A percentile compares a stretch with the other conserved stretches of the same genome.
These are phyloP conservation scores for Paspalum notatum DNA, from an alignment of 176 grass and related monocot species.

Conservation along the genomic window DNA sequence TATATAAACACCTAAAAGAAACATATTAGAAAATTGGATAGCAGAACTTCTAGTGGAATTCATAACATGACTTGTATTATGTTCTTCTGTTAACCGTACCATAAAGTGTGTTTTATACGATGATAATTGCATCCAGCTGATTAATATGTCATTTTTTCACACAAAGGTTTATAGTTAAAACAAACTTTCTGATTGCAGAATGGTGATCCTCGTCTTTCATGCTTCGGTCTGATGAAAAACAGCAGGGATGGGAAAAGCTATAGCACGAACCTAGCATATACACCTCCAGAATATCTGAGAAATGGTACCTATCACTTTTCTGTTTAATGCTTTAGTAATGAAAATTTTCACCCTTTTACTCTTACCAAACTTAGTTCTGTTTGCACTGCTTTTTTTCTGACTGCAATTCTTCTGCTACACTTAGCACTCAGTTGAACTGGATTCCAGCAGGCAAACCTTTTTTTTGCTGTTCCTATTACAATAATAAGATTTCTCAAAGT, in stretches of 20 bases:
- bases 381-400: conserved; percentile 16
- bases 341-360: background rate
- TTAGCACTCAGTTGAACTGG: background rate
- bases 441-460: background rate
- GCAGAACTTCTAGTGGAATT: background rate
- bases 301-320: conserved; percentile 63
- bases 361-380: background rate
- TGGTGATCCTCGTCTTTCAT: conserved; percentile 72
- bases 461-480: background rate
- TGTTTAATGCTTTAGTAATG: conserved; percentile 1
- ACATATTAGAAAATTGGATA: background rate
- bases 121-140: conserved; percentile 1
- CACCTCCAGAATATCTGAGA: conserved; percentile 93
- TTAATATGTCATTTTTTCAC: conserved; percentile 15
- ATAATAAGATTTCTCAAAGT: conserved; percentile 1
- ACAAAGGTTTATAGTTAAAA: background rate
- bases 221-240: conserved; percentile 94
- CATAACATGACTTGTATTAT: background rate
- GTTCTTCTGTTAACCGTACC: background rate
- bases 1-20: background rate
- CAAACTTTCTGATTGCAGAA: conserved; percentile 54
- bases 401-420: background rate
- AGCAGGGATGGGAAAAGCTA: conserved; percentile 92
- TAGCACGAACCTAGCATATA: conserved; percentile 90
- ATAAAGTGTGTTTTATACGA: conserved; percentile 4